Evolutionary conservation across 148 eudicot genomes (phyloP).

Genomic region (Selenicereus undatus): DNA sequence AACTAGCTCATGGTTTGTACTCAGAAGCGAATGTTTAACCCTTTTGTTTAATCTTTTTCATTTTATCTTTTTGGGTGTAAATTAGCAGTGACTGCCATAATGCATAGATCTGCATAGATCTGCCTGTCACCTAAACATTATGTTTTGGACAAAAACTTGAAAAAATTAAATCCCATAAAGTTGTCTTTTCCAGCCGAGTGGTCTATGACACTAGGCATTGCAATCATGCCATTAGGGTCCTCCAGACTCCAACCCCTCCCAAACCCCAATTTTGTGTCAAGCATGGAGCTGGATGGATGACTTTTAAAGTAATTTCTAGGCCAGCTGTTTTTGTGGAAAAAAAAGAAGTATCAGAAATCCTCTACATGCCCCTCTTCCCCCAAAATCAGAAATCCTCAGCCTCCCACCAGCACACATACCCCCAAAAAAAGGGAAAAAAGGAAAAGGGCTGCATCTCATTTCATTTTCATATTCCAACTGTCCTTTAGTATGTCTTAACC

Average conservation of each 20-base stretch:
- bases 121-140: background rate
- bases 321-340: background rate
- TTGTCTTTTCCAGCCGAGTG: background rate
- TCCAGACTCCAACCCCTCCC: background rate
- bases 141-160: background rate
- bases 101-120: conserved; percentile 1
- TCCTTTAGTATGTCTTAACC: too few species aligned
- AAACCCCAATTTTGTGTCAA: too few species aligned
- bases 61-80: background rate
- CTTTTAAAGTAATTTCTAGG: background rate
- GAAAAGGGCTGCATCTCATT: too few species aligned
- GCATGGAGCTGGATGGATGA: background rate
- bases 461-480: too few species aligned
- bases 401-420: background rate
- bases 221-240: background rate
- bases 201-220: background rate
- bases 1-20: background rate
- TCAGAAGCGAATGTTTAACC: too few species aligned
- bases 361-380: too few species aligned
- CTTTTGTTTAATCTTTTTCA: too few species aligned
- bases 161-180: background rate
- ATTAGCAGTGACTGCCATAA: background rate
- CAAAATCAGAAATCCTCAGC: background rate
- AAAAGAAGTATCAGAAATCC: too few species aligned
- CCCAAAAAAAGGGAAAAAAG: background rate